These are phyloP conservation scores for Nothophoma quercina DNA, from an alignment of 2,329 filamentous ascomycete genomes.

Conservation along the genomic window DNA sequence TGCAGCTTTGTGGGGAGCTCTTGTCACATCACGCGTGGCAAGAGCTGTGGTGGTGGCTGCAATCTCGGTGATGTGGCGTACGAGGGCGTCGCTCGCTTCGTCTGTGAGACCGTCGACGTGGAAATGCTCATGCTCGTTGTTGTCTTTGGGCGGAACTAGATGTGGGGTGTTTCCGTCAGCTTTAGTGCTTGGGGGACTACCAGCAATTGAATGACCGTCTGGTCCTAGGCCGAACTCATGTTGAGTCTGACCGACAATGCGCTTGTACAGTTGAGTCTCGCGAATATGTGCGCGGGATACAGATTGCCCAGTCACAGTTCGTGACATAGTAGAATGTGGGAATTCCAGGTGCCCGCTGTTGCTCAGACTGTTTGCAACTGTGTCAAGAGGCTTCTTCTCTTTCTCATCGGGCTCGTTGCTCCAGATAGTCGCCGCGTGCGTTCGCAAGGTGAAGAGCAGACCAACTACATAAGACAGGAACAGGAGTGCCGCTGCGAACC, in stretches of 20 bases:
- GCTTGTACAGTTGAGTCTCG: constrained; percentile 89
- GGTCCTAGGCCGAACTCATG: constrained; percentile 77
- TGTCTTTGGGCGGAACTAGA: constrained; percentile 47
- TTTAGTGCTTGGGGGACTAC: constrained; percentile 31
- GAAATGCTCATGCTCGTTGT: constrained; percentile 54
- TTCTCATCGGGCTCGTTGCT: constrained; percentile 70
- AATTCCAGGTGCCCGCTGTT: constrained; percentile 41
- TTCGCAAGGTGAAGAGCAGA: constrained; percentile 92
- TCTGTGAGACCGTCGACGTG: constrained; percentile 74
- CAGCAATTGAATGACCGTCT: constrained; percentile 59
- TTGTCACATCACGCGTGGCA: constrained; percentile 78
- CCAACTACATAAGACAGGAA: constrained; percentile 95
- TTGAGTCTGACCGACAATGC: constrained; percentile 88
- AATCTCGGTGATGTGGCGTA: constrained; percentile 90
- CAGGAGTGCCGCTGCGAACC: constrained; percentile 81
- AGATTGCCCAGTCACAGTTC: constrained; percentile 41
- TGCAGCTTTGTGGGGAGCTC: constrained; percentile 60
- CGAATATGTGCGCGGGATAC: constrained; percentile 69
- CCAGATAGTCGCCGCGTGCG: constrained; percentile 97
- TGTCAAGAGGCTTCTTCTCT: constrained; percentile 56
- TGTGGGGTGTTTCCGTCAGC: constrained; percentile 43
- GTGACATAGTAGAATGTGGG: constrained; percentile 38
- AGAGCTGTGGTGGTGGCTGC: constrained; percentile 89
- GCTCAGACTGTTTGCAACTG: constrained; percentile 45
- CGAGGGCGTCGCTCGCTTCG: constrained; percentile 80